Base-by-base conservation (phyloP, 371 early-diverging fungal genomes). In the Rhizopus microsporus region DNA sequence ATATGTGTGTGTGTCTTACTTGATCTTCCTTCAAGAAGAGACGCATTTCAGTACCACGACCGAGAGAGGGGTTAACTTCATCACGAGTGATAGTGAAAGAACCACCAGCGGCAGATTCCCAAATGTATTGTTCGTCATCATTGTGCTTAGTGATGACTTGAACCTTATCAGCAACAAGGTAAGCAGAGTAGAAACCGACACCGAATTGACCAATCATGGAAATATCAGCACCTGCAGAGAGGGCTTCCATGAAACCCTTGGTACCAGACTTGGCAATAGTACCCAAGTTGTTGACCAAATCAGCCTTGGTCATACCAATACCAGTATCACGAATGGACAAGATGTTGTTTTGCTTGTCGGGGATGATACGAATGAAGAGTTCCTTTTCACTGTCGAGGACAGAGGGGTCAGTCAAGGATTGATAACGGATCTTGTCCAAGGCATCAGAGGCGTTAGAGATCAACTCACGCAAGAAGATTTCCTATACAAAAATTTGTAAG, bases 121-220 rank as follows among this genome's bases (percentile, higher is more conserved):
- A 96, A 33, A 92, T 80, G 71, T 89, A 86, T 67, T 91, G 88
- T 54, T 78, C 76, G 51, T 75, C 80, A 57, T 82, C 86, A 52
- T 88, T 87, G 66, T 89, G 78, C 79, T 93, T 94, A 63, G 88
- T 85, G 55, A 92, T 84, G 37, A 95, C 91, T 39, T 88, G 85
- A 35, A 95, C 94, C 64, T 82, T 78, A 64, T 93, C 92, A 37
- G 94, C 91, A 46, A 94, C 91, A 34, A 93, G 72, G 72, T 85
- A 90, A 57, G 86, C 83, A 63, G 78, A 90, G 82, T 95, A 95
- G 80, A 94, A 94, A 57, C 94, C 94, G 43, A 95, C 90, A 82
- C 96, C 96, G 71, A 96, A 96, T 77, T 94, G 94, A 65, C 95
- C 96, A 78, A 94, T 94, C 74, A 92, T 72, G 68, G 79, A 78